Conservation (phyloP, 106 monocot genomes). For the Iris macrosiphon region DNA sequence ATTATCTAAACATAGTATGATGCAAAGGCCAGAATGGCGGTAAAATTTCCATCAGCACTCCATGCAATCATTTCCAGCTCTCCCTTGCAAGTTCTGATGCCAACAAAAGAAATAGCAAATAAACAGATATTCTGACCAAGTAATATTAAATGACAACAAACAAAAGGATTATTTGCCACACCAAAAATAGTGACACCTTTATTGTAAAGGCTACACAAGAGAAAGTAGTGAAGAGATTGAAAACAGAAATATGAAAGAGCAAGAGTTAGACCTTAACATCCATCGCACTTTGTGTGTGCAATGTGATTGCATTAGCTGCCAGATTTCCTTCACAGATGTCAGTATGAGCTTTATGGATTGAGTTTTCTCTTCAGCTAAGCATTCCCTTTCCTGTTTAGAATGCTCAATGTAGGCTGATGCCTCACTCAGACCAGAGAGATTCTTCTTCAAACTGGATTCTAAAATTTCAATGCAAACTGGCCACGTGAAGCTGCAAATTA, state of each 20-base stretch:
- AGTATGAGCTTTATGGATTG: constrained; percentile 29
- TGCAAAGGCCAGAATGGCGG: constrained; percentile 38
- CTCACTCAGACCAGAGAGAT: neutral
- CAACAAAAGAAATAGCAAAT: constrained; percentile 4
- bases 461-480: constrained; percentile 1
- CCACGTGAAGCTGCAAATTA: constrained; percentile 6
- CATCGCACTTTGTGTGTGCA: constrained; percentile 17
- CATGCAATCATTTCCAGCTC: constrained; percentile 55
- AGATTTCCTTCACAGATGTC: constrained; percentile 27
- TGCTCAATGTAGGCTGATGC: constrained; percentile 5
- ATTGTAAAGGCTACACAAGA: neutral
- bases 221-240: neutral
- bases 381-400: neutral
- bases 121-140: too few relatives aligned
- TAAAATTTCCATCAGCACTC: constrained; percentile 15
- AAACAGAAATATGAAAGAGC: constrained; percentile 1
- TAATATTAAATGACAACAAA: constrained; percentile 2
- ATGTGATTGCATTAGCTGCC: constrained; percentile 43
- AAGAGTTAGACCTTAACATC: constrained; percentile 39
- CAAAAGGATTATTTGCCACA: neutral
- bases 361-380: constrained; percentile 14
- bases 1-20: constrained; percentile 49
- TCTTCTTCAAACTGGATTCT: constrained; percentile 5
- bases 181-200: neutral
- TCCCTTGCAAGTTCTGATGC: constrained; percentile 53